phyloP scores from a whole-genome alignment of 805 yeast species.

The Yarrowia sp. region DNA sequence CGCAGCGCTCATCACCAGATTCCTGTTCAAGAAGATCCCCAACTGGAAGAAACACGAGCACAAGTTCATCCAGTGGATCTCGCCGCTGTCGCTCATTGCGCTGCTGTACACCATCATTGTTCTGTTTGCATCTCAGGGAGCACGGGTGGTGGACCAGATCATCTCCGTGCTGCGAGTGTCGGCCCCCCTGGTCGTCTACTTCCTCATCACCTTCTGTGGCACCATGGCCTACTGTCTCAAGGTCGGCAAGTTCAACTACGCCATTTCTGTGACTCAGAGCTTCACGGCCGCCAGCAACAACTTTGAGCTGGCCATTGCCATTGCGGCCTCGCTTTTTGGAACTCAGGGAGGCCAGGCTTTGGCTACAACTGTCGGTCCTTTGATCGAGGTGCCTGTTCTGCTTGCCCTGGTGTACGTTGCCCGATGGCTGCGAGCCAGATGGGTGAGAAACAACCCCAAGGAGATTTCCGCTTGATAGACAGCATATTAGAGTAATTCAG shows the following conservation, averaged over 20 bases:
- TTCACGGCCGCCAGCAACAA: constrained; percentile 67
- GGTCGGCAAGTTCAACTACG: constrained; percentile 47
- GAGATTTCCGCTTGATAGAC: not conserved
- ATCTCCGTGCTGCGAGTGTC: constrained; percentile 59
- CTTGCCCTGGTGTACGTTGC: constrained; percentile 44
- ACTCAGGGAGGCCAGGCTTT: constrained; percentile 59
- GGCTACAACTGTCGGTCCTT: constrained; percentile 67
- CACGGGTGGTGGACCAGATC: constrained; percentile 57
- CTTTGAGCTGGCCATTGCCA: constrained; percentile 63
- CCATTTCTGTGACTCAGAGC: constrained; percentile 57
- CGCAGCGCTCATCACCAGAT: constrained; percentile 55
- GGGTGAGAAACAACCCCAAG: constrained; percentile 16
- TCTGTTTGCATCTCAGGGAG: constrained; percentile 60
- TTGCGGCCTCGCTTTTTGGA: constrained; percentile 61
- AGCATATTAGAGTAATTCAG: not conserved
- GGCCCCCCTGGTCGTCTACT: constrained; percentile 59
- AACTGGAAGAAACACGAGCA: constrained; percentile 48
- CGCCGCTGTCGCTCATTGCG: constrained; percentile 61
- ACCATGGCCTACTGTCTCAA: constrained; percentile 50
- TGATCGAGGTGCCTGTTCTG: constrained; percentile 64
- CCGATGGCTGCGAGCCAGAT: constrained; percentile 26
- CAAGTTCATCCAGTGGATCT: constrained; percentile 53
- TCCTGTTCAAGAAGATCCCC: constrained; percentile 49
- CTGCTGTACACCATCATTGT: constrained; percentile 60
- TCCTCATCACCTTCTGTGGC: constrained; percentile 58